A percentile compares a stretch with the other conserved stretches of the same genome.
These are phyloP conservation scores for Jimgerdemannia lactiflua DNA, from an alignment of 192 early-diverging fungal genomes.

Conservation along the genomic window DNA sequence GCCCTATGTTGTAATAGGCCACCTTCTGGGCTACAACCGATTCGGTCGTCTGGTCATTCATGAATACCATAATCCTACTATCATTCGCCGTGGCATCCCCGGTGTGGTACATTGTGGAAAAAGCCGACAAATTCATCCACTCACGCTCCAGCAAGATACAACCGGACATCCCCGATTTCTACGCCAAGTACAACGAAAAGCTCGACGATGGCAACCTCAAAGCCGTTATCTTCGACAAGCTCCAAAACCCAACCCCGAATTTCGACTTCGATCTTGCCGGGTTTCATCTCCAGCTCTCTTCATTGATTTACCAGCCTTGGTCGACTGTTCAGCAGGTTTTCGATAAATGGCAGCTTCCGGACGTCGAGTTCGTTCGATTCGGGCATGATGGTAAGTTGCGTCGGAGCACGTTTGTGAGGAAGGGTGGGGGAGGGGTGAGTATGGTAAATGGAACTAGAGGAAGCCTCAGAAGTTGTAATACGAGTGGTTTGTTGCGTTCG, in stretches of 20 bases:
- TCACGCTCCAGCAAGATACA: neutral
- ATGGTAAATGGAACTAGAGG: too few relatives aligned
- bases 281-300: neutral
- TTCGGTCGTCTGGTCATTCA: neutral
- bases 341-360: too few relatives aligned
- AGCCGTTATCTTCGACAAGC: neutral
- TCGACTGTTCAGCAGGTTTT: too few relatives aligned
- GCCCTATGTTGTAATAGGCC: neutral
- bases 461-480: too few relatives aligned
- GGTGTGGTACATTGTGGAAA: neutral
- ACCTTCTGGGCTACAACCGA: neutral
- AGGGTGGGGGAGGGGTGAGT: too few relatives aligned
- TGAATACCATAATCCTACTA: neutral
- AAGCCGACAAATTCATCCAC: neutral
- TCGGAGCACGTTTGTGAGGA: too few relatives aligned
- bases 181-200: neutral
- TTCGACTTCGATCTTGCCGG: neutral
- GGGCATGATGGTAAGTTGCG: too few relatives aligned
- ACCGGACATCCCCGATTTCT: too few relatives aligned
- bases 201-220: neutral
- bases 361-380: too few relatives aligned
- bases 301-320: too few relatives aligned
- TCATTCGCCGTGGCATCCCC: neutral
- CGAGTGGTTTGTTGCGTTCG: too few relatives aligned
- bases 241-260: neutral